Percentiles rank a stretch among this genome's conserved stretches.
These are phyloP conservation scores for Xylogone sp. DNA, from an alignment of 2,329 filamentous ascomycete species.

Conservation along the genomic window DNA sequence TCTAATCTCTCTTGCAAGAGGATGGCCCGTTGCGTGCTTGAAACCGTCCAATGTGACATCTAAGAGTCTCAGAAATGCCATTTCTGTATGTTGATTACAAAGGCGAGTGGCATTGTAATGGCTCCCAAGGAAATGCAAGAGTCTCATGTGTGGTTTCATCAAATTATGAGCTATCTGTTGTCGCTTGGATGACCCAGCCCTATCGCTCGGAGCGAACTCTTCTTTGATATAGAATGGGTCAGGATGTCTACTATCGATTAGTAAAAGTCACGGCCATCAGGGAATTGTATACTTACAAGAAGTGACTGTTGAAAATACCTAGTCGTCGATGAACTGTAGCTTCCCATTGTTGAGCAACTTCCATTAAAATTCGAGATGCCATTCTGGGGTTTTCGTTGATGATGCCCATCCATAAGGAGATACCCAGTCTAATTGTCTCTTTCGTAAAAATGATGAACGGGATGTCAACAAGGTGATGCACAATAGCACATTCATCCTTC, in stretches of 20 bases:
- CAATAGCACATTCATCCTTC: slow-evolving; percentile 71
- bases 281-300: slow-evolving; percentile 47
- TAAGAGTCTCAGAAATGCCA: slow-evolving; percentile 77
- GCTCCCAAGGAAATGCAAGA: slow-evolving; percentile 87
- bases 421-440: slow-evolving; percentile 90
- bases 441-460: slow-evolving; percentile 93
- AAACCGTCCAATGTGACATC: slow-evolving; percentile 74
- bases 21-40: slow-evolving; percentile 68
- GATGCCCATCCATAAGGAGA: slow-evolving; percentile 93
- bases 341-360: slow-evolving; percentile 91
- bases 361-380: slow-evolving; percentile 79
- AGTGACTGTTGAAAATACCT: slow-evolving; percentile 74
- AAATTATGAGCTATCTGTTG: slow-evolving; percentile 79
- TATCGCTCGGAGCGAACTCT: slow-evolving; percentile 90
- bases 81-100: slow-evolving; percentile 76
- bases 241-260: slow-evolving; percentile 49
- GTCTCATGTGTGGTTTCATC: slow-evolving; percentile 78
- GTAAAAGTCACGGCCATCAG: slow-evolving; percentile 8
- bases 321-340: slow-evolving; percentile 70
- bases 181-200: slow-evolving; percentile 66
- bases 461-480: slow-evolving; percentile 85
- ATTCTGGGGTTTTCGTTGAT: slow-evolving; percentile 93
- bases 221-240: slow-evolving; percentile 90
- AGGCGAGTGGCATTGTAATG: slow-evolving; percentile 94
- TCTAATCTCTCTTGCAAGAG: slow-evolving; percentile 85